These are phyloP conservation scores for Penicillium salamii DNA, from an alignment of 495 filamentous ascomycete species.

Conservation along the genomic window DNA sequence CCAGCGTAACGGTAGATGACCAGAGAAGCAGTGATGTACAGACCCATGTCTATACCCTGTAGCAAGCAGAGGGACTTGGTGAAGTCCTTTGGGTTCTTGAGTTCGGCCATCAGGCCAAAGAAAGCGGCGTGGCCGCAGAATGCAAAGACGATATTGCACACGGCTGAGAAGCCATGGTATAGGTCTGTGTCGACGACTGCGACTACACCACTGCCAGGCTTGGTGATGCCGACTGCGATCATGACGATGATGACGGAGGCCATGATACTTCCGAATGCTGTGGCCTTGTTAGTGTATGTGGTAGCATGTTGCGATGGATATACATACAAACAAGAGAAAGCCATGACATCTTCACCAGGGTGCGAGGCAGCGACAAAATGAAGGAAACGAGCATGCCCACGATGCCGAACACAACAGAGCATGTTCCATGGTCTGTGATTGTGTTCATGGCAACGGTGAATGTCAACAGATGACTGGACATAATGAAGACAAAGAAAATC, in stretches of 20 bases:
- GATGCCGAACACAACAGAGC: conserved; percentile 68
- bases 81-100: conserved; percentile 66
- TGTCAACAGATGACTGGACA: conserved; percentile 73
- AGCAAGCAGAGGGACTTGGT: conserved; percentile 64
- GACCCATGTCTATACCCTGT: conserved; percentile 59
- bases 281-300: conserved; percentile 27
- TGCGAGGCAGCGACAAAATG: conserved; percentile 64
- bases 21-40: conserved; percentile 55
- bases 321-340: conserved; percentile 61
- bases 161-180: conserved; percentile 37
- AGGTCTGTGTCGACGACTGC: conserved; percentile 32
- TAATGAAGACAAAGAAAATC: conserved; percentile 71
- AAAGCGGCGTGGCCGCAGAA: conserved; percentile 65
- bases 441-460: conserved; percentile 74
- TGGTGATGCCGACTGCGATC: conserved; percentile 56
- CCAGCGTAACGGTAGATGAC: conserved; percentile 73
- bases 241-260: conserved; percentile 69
- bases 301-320: not conserved
- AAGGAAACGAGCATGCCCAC: conserved; percentile 65
- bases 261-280: conserved; percentile 64
- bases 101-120: conserved; percentile 74
- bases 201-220: conserved; percentile 25
- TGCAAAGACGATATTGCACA: conserved; percentile 49
- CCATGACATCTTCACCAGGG: conserved; percentile 58
- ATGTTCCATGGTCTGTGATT: conserved; percentile 62